A percentile compares a stretch with the other conserved stretches of the same genome.
phyloP scores from a whole-genome alignment of 495 filamentous ascomycete species.

The Hyaloscypha hepaticicola region DNA sequence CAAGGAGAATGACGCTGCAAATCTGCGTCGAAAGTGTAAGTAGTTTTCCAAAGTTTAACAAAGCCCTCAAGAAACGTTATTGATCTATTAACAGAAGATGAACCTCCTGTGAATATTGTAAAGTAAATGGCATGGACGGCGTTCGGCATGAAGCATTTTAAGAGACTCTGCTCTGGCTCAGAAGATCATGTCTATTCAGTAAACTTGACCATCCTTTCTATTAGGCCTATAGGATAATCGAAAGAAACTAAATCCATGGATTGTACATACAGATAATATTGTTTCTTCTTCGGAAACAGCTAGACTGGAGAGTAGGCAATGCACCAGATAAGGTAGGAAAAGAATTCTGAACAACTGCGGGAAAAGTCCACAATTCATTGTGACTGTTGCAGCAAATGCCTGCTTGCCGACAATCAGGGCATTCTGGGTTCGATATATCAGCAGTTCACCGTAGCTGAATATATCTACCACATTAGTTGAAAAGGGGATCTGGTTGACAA shows the following conservation, averaged over 20 bases:
- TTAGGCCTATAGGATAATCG: neutral
- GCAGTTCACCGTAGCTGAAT: no score
- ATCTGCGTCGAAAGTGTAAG: slow-evolving; percentile 56
- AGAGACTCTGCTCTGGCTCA: slow-evolving; percentile 19
- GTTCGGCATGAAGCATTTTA: slow-evolving; percentile 8
- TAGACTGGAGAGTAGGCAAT: no score
- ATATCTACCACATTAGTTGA: no score
- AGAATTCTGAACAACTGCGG: no score
- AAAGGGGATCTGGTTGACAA: neutral
- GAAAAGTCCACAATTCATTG: no score
- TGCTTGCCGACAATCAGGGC: neutral
- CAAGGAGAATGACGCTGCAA: slow-evolving; percentile 73
- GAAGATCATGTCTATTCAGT: neutral
- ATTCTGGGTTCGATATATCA: neutral
- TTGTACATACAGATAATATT: no score
- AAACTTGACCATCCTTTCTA: neutral
- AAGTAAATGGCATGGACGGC: neutral
- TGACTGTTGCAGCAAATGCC: neutral
- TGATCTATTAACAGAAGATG: neutral
- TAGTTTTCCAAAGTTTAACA: neutral
- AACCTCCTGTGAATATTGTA: neutral
- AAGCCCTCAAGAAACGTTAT: neutral
- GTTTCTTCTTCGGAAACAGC: no score
- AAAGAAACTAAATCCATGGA: neutral
- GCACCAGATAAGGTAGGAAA: no score